Conservation (phyloP, 306 rosid species). For the Prosopis cineraria region DNA sequence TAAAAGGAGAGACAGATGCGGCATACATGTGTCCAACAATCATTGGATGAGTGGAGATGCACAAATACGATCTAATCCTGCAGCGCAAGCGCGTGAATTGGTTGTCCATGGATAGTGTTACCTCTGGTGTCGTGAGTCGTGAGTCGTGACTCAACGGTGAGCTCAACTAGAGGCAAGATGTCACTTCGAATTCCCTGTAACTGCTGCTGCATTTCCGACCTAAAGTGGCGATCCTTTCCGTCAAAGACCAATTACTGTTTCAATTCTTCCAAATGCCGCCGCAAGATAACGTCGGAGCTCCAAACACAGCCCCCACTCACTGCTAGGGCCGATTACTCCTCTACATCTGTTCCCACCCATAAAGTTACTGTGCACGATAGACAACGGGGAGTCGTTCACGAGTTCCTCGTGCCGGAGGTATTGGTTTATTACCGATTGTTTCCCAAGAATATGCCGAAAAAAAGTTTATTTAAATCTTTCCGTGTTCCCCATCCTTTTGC, state of each 20-base stretch:
- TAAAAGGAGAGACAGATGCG: too few relatives aligned
- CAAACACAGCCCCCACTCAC: slow-evolving; percentile 46
- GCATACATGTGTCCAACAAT: slow-evolving; percentile 26
- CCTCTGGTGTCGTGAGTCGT: slow-evolving; percentile 11
- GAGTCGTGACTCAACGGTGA: not conserved
- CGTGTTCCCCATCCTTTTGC: not conserved
- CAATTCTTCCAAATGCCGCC: slow-evolving; percentile 44
- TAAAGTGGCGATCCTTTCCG: slow-evolving; percentile 26
- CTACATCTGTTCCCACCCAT: slow-evolving; percentile 59
- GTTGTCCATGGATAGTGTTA: slow-evolving; percentile 27
- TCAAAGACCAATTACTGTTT: slow-evolving; percentile 17
- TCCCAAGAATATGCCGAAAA: not conserved
- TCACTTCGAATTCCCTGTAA: slow-evolving; percentile 60
- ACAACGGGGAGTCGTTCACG: slow-evolving; percentile 77
- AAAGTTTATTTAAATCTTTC: not conserved
- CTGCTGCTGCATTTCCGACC: slow-evolving; percentile 44
- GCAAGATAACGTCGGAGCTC: slow-evolving; percentile 56
- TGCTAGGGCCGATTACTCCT: slow-evolving; percentile 32
- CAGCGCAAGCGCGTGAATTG: slow-evolving; percentile 3
- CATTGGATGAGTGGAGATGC: slow-evolving; percentile 6
- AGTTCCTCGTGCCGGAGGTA: slow-evolving; percentile 93
- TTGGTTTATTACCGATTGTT: not conserved
- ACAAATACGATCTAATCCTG: slow-evolving; percentile 25
- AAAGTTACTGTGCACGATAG: slow-evolving; percentile 88
- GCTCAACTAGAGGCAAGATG: slow-evolving; percentile 42